phyloP scores from a whole-genome alignment of 2,329 filamentous ascomycete genomes.

The Alternaria novae-zelandiae region DNA sequence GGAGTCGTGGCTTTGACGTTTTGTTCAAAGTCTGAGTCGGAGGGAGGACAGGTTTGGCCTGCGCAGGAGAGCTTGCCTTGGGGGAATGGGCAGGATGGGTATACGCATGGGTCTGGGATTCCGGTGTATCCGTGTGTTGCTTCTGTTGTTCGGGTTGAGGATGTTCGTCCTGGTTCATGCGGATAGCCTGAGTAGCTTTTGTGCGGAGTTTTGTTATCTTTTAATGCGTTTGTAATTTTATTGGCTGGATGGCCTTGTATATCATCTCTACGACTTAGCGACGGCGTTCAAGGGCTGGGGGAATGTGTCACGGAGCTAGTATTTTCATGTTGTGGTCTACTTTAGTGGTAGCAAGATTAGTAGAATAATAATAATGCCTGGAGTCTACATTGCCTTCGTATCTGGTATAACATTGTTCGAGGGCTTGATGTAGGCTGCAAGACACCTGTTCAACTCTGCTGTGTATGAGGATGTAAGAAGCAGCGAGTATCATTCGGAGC shows the following conservation, averaged over 20 bases:
- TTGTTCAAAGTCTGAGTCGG: too few species aligned
- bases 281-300: not conserved
- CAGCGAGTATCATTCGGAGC: not conserved
- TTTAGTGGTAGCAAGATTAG: not conserved
- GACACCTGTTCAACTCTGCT: not conserved
- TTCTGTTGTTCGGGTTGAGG: not conserved
- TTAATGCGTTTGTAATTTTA: not conserved
- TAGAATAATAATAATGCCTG: not conserved
- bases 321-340: not conserved
- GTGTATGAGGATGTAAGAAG: not conserved
- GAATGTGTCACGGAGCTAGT: too few species aligned
- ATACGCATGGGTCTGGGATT: rapidly evolving
- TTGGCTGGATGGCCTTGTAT: not conserved
- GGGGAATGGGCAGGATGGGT: not conserved
- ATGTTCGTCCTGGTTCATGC: not conserved
- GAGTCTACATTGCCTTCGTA: not conserved
- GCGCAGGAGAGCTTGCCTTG: not conserved
- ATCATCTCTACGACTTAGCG: not conserved
- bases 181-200: not conserved
- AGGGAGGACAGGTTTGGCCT: not conserved
- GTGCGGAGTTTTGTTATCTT: not conserved
- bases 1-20: not conserved
- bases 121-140: not conserved
- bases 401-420: rapidly evolving
- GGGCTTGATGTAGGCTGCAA: not conserved